phyloP scores from a whole-genome alignment of 75 land plant genomes.

The Cryptomeria japonica region DNA sequence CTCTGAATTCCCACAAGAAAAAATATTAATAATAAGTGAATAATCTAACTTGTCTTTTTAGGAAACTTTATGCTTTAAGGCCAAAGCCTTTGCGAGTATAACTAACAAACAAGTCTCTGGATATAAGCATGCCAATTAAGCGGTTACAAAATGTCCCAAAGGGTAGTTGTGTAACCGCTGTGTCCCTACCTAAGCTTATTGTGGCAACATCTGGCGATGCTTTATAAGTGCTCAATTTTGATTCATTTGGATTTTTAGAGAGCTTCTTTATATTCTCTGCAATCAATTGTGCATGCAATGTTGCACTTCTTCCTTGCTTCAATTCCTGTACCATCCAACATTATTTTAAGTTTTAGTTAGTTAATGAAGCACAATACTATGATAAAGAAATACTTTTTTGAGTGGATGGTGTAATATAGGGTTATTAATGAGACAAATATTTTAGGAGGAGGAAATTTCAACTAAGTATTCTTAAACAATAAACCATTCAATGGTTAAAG shows the following conservation, averaged over 20 bases:
- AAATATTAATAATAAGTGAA: too few relatives aligned
- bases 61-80: neutral
- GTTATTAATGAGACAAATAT: too few relatives aligned
- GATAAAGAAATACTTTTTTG: too few relatives aligned
- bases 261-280: conserved; percentile 64
- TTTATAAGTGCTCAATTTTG: conserved; percentile 44
- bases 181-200: conserved; percentile 68
- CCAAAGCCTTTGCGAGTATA: neutral
- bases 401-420: too few relatives aligned
- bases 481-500: too few relatives aligned
- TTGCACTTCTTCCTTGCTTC: conserved; percentile 74
- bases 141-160: conserved; percentile 53
- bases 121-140: conserved; percentile 71
- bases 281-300: conserved; percentile 51
- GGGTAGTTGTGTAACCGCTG: conserved; percentile 63
- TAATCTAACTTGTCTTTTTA: neutral
- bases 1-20: too few relatives aligned
- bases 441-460: too few relatives aligned
- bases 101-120: conserved; percentile 69
- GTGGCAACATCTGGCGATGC: conserved; percentile 41
- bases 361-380: too few relatives aligned
- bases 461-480: too few relatives aligned
- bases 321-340: conserved; percentile 52
- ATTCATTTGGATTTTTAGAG: conserved; percentile 30
- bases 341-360: neutral